phyloP scores from a whole-genome alignment of 73 alveolate species.

The Uronychia setigera region DNA sequence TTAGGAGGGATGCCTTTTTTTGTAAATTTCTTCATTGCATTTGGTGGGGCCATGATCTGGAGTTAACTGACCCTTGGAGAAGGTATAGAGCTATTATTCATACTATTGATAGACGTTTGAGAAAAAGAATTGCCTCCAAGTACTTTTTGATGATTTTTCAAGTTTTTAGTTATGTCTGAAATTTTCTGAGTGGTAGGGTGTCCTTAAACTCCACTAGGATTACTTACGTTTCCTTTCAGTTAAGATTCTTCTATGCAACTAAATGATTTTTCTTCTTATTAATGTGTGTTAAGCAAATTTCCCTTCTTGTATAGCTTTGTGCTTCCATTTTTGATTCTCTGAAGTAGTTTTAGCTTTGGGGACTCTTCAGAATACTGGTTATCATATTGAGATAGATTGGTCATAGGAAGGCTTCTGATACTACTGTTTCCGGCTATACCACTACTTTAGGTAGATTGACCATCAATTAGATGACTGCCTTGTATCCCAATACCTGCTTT shows the following conservation, averaged over 20 bases:
- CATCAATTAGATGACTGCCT: no score
- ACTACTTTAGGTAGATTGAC: no score
- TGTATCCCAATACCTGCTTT: no score
- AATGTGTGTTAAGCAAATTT: no score
- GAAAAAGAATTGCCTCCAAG: not conserved
- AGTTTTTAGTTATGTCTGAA: not conserved
- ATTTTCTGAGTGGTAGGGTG: no score
- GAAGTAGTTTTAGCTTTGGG: not conserved
- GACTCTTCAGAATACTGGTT: not conserved
- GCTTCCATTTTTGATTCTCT: not conserved
- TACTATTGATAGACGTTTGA: not conserved
- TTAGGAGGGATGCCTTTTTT: not conserved
- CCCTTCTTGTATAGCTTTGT: not conserved
- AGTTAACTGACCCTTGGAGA: not conserved
- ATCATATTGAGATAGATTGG: not conserved
- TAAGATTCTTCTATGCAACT: no score
- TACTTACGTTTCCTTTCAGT: no score
- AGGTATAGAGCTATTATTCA: not conserved
- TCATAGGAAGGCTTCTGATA: not conserved
- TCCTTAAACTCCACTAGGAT: no score
- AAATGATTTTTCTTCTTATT: no score
- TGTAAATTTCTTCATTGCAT: not conserved
- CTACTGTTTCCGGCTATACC: no score
- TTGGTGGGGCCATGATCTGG: not conserved
- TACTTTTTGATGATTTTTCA: not conserved